Conservation (phyloP, 257 asterid species). For the Solanum bulbocastanum region DNA sequence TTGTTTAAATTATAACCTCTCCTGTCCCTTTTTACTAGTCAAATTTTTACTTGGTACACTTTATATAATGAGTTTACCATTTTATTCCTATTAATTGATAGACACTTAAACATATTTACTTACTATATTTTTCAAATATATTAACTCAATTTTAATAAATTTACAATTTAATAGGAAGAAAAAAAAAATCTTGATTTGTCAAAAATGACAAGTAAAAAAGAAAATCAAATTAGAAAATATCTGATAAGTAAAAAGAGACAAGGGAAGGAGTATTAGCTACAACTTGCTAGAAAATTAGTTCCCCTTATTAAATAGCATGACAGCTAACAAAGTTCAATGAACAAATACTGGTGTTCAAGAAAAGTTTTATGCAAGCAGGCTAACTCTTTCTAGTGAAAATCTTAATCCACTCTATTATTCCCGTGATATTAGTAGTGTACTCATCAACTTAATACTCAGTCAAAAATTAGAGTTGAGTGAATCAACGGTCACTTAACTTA, state of each 20-base stretch:
- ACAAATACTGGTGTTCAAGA: background rate
- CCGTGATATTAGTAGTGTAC: background rate
- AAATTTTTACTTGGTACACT: too few relatives aligned
- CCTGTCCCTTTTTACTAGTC: background rate
- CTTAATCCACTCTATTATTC: background rate
- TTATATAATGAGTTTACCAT: background rate
- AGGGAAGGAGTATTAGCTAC: background rate
- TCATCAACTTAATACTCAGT: background rate
- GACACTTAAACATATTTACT: background rate
- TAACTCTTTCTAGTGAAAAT: background rate
- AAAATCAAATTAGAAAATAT: too few relatives aligned
- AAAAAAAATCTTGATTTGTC: background rate
- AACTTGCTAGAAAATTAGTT: background rate
- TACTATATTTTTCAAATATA: too few relatives aligned
- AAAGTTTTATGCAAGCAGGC: background rate
- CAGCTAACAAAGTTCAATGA: background rate
- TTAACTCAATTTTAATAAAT: background rate
- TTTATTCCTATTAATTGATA: too few relatives aligned
- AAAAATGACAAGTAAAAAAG: too few relatives aligned
- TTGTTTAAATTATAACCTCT: background rate
- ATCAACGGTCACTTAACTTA: too few relatives aligned
- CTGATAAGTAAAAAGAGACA: background rate
- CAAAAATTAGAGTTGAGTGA: background rate
- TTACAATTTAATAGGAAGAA: too few relatives aligned
- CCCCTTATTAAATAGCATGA: background rate